Conservation (phyloP, 164 flowering plant species). For the Tinospora cordifolia region DNA sequence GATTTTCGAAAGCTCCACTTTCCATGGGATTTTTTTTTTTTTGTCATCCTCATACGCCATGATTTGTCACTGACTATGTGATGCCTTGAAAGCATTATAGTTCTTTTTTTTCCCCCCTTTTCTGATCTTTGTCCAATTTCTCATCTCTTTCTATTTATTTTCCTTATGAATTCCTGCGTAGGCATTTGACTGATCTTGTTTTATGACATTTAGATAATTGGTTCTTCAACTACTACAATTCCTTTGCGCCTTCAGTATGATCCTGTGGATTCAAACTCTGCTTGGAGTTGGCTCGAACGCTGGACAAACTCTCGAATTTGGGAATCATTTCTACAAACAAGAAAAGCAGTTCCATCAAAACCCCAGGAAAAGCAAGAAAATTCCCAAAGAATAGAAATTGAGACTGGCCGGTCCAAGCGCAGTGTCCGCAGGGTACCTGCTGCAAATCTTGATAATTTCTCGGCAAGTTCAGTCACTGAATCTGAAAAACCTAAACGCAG, state of each 20-base stretch:
- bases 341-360: slow-evolving; percentile 28
- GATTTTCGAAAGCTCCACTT: neutral
- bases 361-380: slow-evolving; percentile 31
- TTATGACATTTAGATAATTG: slow-evolving; percentile 42
- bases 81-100: neutral
- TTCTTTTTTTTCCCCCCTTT: neutral
- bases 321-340: slow-evolving; percentile 39
- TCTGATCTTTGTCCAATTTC: neutral
- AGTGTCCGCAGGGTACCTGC: slow-evolving; percentile 38
- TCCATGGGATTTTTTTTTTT: neutral
- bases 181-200: neutral
- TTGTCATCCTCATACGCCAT: neutral
- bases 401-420: slow-evolving; percentile 40
- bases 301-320: slow-evolving; percentile 62
- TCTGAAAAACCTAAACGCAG: slow-evolving; percentile 50
- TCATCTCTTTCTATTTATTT: neutral
- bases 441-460: slow-evolving; percentile 32
- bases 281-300: slow-evolving; percentile 71
- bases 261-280: slow-evolving; percentile 54
- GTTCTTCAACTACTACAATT: slow-evolving; percentile 44
- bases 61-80: neutral
- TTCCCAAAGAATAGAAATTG: slow-evolving; percentile 24
- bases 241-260: slow-evolving; percentile 59
- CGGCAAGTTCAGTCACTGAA: slow-evolving; percentile 37
- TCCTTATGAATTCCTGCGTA: neutral